Conservation (phyloP, 2,329 filamentous ascomycete genomes). For the Zymoseptoria passerinii region DNA sequence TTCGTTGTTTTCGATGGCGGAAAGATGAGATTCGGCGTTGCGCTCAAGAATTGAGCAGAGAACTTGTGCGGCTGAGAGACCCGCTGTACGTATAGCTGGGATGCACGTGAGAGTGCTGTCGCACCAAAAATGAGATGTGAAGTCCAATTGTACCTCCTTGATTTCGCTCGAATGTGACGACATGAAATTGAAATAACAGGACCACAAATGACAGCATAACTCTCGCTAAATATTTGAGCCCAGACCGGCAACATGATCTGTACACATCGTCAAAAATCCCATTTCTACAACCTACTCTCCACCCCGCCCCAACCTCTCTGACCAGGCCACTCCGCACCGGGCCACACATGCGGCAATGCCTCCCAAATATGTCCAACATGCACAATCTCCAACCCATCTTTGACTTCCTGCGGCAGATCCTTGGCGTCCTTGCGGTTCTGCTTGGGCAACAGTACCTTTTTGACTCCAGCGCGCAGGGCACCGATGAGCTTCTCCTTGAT, state of each 20-base stretch:
- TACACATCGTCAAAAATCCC: not conserved
- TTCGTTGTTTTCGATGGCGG: constrained; percentile 53
- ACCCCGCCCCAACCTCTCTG: constrained; percentile 59
- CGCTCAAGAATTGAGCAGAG: constrained; percentile 28
- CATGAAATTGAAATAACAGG: too few species aligned
- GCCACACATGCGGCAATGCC: constrained; percentile 84
- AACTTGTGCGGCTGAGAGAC: not conserved
- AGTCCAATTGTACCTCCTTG: too few species aligned
- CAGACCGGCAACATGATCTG: too few species aligned
- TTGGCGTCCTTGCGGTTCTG: constrained; percentile 88
- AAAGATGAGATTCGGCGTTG: constrained; percentile 47
- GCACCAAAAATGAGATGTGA: too few species aligned
- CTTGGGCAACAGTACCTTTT: constrained; percentile 80
- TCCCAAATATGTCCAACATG: constrained; percentile 93
- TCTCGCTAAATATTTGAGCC: too few species aligned
- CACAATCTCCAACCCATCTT: constrained; percentile 76
- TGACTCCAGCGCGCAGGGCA: constrained; percentile 83
- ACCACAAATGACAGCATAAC: too few species aligned
- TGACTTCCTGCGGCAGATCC: constrained; percentile 85
- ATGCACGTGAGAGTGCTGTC: not conserved
- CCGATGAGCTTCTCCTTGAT: constrained; percentile 99
- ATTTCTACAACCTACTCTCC: constrained; percentile 65
- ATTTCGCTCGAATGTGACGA: too few species aligned
- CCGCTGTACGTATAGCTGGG: not conserved
- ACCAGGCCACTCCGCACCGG: constrained; percentile 74